Evolutionary conservation across 2,329 filamentous ascomycete genomes (phyloP).

Genomic region (Alternaria triticimaculans): DNA sequence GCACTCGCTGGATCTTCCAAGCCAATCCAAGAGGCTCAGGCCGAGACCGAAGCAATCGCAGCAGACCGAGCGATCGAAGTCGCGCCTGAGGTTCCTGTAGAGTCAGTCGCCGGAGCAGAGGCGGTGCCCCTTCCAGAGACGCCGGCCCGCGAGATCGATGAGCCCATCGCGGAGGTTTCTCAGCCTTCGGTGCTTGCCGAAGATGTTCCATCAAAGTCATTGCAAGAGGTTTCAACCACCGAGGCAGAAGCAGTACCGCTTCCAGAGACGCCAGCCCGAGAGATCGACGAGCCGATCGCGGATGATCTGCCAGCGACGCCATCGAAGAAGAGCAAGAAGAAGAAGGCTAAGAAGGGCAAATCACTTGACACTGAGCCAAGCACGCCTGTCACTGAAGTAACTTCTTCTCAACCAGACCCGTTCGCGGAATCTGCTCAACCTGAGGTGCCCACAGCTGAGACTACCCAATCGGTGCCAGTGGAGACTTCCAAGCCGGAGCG

Average conservation of each 20-base stretch:
- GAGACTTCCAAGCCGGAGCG: neutral
- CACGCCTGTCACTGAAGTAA: slow-evolving; percentile 13
- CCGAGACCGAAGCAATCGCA: neutral
- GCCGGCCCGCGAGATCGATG: neutral
- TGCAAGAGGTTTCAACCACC: neutral
- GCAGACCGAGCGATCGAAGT: neutral
- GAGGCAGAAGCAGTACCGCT: neutral
- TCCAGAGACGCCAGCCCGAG: neutral
- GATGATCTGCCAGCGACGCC: slow-evolving; percentile 18
- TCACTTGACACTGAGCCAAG: slow-evolving; percentile 13
- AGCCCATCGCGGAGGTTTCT: neutral
- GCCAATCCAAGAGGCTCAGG: neutral
- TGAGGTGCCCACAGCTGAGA: neutral
- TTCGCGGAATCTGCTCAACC: neutral
- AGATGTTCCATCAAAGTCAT: neutral
- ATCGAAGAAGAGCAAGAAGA: slow-evolving; percentile 55
- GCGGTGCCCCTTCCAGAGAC: neutral
- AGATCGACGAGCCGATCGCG: neutral
- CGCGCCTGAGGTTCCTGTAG: neutral
- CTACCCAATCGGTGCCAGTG: neutral
- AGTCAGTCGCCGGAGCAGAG: neutral
- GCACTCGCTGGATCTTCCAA: neutral
- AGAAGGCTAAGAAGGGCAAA: slow-evolving; percentile 31
- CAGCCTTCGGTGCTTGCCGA: neutral
- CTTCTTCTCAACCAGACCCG: neutral